These are phyloP conservation scores for Heliosperma pusillum DNA, from an alignment of 148 eudicot genomes.

Conservation along the genomic window DNA sequence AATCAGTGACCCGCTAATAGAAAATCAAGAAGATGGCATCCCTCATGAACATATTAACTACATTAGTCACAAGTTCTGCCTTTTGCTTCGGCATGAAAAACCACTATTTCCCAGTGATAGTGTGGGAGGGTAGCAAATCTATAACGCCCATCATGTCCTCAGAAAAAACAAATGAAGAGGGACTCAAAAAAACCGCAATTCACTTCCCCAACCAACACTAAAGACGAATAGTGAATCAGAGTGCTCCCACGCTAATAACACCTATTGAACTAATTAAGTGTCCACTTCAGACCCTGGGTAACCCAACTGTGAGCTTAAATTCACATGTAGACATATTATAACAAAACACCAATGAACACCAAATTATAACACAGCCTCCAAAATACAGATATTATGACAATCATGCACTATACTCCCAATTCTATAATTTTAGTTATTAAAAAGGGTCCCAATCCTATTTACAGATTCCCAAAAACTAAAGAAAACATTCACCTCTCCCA, in stretches of 20 bases:
- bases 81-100: neutral
- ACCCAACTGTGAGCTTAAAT: neutral
- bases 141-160: neutral
- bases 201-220: neutral
- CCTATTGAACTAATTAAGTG: neutral
- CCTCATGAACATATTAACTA: neutral
- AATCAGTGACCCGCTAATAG: no score
- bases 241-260: neutral
- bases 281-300: neutral
- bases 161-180: neutral
- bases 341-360: neutral
- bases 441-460: neutral
- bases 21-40: no score
- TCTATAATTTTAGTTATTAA: no score
- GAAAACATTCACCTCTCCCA: neutral
- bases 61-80: neutral
- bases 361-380: neutral
- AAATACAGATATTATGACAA: neutral
- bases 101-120: neutral
- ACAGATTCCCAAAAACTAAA: neutral
- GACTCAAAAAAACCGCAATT: neutral
- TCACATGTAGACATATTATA: neutral
- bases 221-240: neutral
- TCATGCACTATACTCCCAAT: neutral
- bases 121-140: neutral